phyloP scores from a whole-genome alignment of 2,329 filamentous ascomycete genomes.

The Hypoxylon sp. region DNA sequence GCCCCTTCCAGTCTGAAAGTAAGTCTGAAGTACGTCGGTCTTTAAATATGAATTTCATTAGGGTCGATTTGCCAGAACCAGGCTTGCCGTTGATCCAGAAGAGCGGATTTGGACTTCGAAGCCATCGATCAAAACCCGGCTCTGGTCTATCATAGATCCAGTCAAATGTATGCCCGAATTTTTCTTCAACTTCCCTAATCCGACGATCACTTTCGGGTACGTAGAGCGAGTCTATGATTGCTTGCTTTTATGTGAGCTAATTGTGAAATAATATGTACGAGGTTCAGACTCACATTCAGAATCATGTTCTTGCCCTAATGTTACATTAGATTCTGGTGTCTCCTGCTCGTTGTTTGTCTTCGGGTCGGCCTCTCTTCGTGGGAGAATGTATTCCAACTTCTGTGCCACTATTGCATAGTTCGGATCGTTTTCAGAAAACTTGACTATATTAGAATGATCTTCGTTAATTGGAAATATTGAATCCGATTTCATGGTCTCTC shows the following conservation, averaged over 20 bases:
- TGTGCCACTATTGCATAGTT: slow-evolving; percentile 17
- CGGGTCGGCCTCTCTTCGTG: neutral
- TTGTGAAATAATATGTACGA: no score
- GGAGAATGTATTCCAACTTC: slow-evolving; percentile 10
- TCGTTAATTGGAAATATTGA: slow-evolving; percentile 45
- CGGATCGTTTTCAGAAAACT: slow-evolving; percentile 38
- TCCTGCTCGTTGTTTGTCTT: neutral
- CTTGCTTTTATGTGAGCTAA: neutral
- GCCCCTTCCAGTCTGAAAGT: slow-evolving; percentile 15
- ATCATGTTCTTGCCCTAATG: neutral
- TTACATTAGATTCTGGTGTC: neutral
- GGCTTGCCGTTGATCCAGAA: slow-evolving; percentile 46
- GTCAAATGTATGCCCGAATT: slow-evolving; percentile 6
- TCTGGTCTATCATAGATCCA: slow-evolving; percentile 11
- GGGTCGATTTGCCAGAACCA: slow-evolving; percentile 42
- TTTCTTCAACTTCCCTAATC: neutral
- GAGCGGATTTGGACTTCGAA: slow-evolving; percentile 20
- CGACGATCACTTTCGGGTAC: neutral
- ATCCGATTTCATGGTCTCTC: neutral
- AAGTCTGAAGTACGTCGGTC: slow-evolving; percentile 27
- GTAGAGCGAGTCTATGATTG: neutral
- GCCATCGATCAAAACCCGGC: slow-evolving; percentile 27
- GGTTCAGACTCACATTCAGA: neutral
- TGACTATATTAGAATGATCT: slow-evolving; percentile 50
- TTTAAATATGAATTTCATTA: slow-evolving; percentile 45